A percentile compares a stretch with the other conserved stretches of the same genome.
Evolutionary conservation across 179 eudicot genomes (phyloP).

Genomic region (Silene noctiflora): DNA sequence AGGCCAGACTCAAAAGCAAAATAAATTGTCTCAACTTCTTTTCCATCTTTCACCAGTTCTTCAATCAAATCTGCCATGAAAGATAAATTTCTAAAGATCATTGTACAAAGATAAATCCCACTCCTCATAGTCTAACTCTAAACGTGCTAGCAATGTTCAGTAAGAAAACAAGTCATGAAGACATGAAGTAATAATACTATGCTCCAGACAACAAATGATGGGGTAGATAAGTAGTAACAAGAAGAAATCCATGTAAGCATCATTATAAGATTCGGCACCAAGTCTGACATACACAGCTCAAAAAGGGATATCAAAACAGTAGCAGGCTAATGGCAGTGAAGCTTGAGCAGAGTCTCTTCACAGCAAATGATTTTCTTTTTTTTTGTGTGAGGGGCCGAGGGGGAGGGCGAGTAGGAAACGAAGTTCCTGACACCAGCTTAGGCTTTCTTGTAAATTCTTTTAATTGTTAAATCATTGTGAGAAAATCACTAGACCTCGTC

Average conservation of each 20-base stretch:
- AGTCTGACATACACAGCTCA: background rate
- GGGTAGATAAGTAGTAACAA: background rate
- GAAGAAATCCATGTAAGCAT: background rate
- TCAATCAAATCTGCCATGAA: conserved; percentile 42
- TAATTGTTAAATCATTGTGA: too few species aligned
- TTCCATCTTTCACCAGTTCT: conserved; percentile 46
- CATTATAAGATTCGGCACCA: background rate
- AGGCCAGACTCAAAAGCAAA: conserved; percentile 47
- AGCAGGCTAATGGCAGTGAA: background rate
- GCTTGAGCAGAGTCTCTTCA: background rate
- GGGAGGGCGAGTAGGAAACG: too few species aligned
- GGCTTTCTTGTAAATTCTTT: background rate
- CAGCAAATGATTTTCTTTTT: background rate
- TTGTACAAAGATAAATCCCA: conserved; percentile 8
- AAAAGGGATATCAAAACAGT: background rate
- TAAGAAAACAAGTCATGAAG: background rate
- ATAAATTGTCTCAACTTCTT: conserved; percentile 53
- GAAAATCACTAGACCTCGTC: too few species aligned
- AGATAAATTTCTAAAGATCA: conserved; percentile 4
- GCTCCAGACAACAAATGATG: background rate
- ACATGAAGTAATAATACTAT: background rate
- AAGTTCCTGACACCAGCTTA: background rate
- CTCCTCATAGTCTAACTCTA: conserved; percentile 4
- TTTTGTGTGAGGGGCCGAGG: too few species aligned
- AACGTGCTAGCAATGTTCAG: background rate